Evolutionary conservation across 1,139 yeast genomes (phyloP).

Genomic region (Hansenula anomala): DNA sequence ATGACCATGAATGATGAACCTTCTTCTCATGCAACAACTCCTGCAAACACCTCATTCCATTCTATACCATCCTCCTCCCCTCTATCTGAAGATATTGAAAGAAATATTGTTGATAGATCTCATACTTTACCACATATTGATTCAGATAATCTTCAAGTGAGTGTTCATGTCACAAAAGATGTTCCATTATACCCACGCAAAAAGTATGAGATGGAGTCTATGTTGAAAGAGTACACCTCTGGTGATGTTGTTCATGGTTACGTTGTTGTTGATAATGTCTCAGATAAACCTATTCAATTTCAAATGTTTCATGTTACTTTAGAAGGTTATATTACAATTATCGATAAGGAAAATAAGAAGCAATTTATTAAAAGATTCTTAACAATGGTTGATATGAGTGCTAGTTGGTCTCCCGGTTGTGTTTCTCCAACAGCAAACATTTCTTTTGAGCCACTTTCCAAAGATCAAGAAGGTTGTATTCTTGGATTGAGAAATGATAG

Average conservation of each 20-base stretch:
- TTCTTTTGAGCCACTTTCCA: slow-evolving; percentile 37
- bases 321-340: slow-evolving; percentile 40
- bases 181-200: slow-evolving; percentile 25
- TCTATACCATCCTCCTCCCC: background rate
- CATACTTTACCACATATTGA: slow-evolving; percentile 10
- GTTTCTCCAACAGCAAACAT: slow-evolving; percentile 42
- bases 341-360: slow-evolving; percentile 24
- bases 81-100: background rate
- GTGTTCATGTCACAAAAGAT: slow-evolving; percentile 29
- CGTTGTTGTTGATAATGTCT: slow-evolving; percentile 39
- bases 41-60: background rate
- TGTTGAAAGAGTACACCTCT: slow-evolving; percentile 43
- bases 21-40: too few species aligned
- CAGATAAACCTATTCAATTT: slow-evolving; percentile 39
- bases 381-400: slow-evolving; percentile 38
- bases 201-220: slow-evolving; percentile 24
- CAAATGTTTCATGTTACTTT: slow-evolving; percentile 56
- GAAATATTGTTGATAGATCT: slow-evolving; percentile 11
- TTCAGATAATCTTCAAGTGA: slow-evolving; percentile 26
- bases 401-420: slow-evolving; percentile 35
- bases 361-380: slow-evolving; percentile 31
- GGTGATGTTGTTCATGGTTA: slow-evolving; percentile 57
- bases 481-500: slow-evolving; percentile 52
- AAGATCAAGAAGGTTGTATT: slow-evolving; percentile 44
- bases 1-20: too few species aligned